Evolutionary conservation across 1,284 basidiomycete genomes (phyloP).

Genomic region (Sporisorium iseilematis-ciliati): DNA sequence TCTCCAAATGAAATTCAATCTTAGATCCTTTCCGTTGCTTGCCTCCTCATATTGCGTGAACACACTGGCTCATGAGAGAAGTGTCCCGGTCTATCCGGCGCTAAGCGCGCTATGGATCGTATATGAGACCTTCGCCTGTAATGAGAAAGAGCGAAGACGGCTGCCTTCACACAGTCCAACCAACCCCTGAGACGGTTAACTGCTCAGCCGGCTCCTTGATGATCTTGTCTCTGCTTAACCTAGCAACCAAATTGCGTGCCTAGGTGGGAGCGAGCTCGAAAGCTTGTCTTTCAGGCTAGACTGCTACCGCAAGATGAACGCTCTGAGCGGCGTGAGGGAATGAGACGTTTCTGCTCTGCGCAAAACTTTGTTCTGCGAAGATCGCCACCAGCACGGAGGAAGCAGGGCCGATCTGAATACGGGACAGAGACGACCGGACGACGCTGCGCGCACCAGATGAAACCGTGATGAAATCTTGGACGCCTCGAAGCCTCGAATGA

Average conservation of each 20-base stretch:
- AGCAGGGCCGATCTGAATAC: neutral
- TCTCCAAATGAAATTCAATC: neutral
- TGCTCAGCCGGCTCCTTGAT: neutral
- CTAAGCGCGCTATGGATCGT: neutral
- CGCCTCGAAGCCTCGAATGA: neutral
- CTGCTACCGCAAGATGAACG: neutral
- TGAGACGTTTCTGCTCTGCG: neutral
- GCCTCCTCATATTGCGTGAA: neutral
- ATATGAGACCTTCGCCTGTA: too few species aligned
- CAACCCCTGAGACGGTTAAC: neutral
- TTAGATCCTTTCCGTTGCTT: neutral
- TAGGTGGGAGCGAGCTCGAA: neutral
- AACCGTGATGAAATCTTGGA: neutral
- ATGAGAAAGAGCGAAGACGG: neutral
- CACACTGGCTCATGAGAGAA: neutral
- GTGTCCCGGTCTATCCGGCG: neutral
- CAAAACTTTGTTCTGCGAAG: neutral
- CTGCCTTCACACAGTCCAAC: neutral
- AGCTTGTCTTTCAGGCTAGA: too few species aligned
- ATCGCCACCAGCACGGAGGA: neutral
- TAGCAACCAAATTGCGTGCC: neutral
- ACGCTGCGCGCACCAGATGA: too few species aligned
- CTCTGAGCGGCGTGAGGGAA: neutral
- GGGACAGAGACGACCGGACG: neutral
- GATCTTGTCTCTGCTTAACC: neutral